Evolutionary conservation across 2,329 filamentous ascomycete genomes (phyloP), one percentile per base, ranked within the genome.

Genomic region (Rutstroemia sp.): DNA sequence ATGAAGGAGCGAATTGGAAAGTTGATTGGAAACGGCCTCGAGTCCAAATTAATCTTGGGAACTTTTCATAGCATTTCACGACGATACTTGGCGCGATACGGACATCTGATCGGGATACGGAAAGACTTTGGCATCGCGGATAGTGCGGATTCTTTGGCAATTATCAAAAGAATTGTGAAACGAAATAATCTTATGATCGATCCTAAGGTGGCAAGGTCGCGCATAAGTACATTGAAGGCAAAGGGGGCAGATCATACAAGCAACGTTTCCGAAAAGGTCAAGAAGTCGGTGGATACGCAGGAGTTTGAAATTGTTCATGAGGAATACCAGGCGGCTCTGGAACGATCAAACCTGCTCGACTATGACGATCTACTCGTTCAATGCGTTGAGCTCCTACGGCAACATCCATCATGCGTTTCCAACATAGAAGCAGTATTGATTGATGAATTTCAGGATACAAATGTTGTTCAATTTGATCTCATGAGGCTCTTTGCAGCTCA

Each of bases 361-460:
- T 99, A 95, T 65, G 94, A 99, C 65, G 94, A 99, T 69, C 78
- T 99, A 21, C 79, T 99, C 5, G 77, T 96, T 14, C 83, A 84
- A 63, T 96, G 92, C 62, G 86, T 88, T 8, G 84, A 95, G 58
- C 78, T 99, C 10, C 78, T 99, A 19, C 80, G 78, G 58, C 75
- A 78, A 19, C 81, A 88, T 62, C 89, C 92, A 0, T 76, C 81
- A 14, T 96, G 92, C 65, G 92, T 96, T 3, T 86, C 86, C 14
- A 96, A 96, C 64, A 84, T 99, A 17, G 85, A 96, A 70, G 83
- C 89, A 0, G 91, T 97, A 6, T 78, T 99, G 47, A 95, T 99
- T 60, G 92, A 99, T 69, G 92, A 99, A 68, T 99, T 96, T 61
- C 92, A 99, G 72, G 92, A 99, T 72, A 97, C 92, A 7, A 99